Evolutionary conservation across 345 rosid species (phyloP), one percentile per base, ranked within the genome.

Genomic region (Citrus mangshanensis): DNA sequence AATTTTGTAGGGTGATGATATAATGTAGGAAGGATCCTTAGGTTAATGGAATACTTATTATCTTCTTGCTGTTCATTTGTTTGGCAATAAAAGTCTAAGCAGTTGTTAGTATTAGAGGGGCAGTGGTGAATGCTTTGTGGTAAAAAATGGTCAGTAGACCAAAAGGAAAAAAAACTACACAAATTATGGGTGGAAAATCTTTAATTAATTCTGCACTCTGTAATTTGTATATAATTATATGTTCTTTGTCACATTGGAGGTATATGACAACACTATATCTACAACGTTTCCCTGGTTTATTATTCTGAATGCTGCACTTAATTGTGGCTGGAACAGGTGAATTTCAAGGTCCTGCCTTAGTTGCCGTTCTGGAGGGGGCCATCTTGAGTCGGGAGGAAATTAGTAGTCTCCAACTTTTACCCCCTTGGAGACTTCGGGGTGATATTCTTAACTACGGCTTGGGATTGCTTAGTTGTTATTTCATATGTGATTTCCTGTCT

Each of bases 291-390:
- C 55, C 58, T 63, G 58, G 58, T 70, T 68, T 49, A 68, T 51
- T 76, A 16, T 27, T 74, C 74, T 81, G 28, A 75, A 54, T 78
- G 3, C 35, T 80, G 68, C 64, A 77, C 69, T 71, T 56, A 49
- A 76, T 79, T 71, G 68, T 79, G 49, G 70, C 38, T 24, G 28
- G 63, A 81, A 59, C 89, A 95, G 98, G 93, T 85, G 94, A 93
- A 82, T 95, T 89, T 84, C 98, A 95, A 86, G 98, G 98, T 49
- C 97, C 98, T 78, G 98, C 95, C 80, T 67, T 95, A 72, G 87
- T 95, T 68, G 98, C 91, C 72, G 82, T 95, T 81, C 84, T 95
- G 64, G 98, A 95, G 88, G 98, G 98, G 78, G 92, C 81, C 82
- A 88, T 83, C 81, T 89, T 93, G 89, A 93, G 77, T 80, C 90